phyloP scores from a whole-genome alignment of 768 basidiomycete species.

The Suillus occidentalis region DNA sequence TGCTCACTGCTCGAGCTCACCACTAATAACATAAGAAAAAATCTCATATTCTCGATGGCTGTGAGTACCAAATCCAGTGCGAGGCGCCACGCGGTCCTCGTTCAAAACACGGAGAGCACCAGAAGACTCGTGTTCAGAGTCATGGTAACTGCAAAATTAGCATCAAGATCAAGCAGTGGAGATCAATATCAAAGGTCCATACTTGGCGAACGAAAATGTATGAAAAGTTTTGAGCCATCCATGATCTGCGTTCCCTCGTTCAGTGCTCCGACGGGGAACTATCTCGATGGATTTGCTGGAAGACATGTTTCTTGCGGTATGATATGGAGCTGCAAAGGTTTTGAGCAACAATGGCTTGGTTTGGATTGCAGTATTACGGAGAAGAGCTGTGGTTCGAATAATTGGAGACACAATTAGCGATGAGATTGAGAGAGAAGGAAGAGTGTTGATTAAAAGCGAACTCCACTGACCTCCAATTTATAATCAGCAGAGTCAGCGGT shows the following conservation, averaged over 20 bases:
- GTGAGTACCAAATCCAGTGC: conserved; percentile 84
- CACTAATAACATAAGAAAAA: conserved; percentile 82
- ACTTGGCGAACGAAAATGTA: conserved; percentile 77
- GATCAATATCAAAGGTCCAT: conserved; percentile 27
- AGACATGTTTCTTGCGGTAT: conserved; percentile 15
- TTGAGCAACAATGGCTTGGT: neutral
- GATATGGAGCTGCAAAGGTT: neutral
- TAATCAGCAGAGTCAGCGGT: conserved; percentile 20
- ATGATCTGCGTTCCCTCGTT: conserved; percentile 74
- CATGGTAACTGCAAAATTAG: conserved; percentile 52
- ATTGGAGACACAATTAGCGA: neutral
- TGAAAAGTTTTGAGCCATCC: conserved; percentile 89
- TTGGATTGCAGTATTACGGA: neutral
- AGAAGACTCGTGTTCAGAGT: conserved; percentile 54
- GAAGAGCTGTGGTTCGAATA: neutral
- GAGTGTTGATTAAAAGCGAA: neutral
- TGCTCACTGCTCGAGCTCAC: conserved; percentile 78
- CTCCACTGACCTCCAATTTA: conserved; percentile 15
- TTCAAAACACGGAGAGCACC: conserved; percentile 88
- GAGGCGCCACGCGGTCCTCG: conserved; percentile 80
- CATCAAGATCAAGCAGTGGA: conserved; percentile 16
- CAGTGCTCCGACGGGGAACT: conserved; percentile 54
- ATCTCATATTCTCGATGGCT: conserved; percentile 87
- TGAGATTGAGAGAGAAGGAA: neutral
- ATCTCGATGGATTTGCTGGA: conserved; percentile 34